Evolutionary conservation across 345 rosid genomes (phyloP), one percentile per base, ranked within the genome.

Genomic region (Eucalyptus tenuipes): DNA sequence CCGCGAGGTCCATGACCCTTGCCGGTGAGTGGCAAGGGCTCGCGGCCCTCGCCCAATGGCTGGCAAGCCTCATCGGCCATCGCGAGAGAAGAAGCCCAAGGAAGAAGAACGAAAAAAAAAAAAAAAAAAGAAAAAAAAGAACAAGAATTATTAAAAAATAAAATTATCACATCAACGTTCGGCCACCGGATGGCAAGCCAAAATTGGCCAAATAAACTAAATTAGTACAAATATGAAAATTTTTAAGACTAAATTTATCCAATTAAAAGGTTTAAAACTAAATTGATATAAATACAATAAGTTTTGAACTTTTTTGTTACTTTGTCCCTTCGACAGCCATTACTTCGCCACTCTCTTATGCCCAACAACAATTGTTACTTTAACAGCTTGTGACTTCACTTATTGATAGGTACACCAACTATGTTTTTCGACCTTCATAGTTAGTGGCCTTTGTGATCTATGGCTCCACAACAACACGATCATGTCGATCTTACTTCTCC

Each of bases 141-240:
- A 50, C 1, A 50, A 50, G 16, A 49, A 1, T 14, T 14, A 49
- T 14, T 13, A 48, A 48, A 7, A 18, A 7, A 3, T 18, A 52
- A 52, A 52, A 52, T 52, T 8, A 2, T 0, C 10, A 52, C 0
- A 0, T 52, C 1, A 18, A 0, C 10, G 0, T 20, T 18, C 0
- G 1, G 2, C 4, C 24, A 18, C 4, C 2, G 2, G 4, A 52
- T 2, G 25, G 1, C 57, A 52, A 8, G 0, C 10, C 5, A 20
- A 52, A 52, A 20, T 52, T 20, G 25, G 2, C 24, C 2, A 2
- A 52, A 52, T 52, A 52, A 3, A 18, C 10, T 18, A 1, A 52
- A 52, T 52, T 18, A 0, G 25, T 52, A 52, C 5, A 8, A 8
- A 52, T 52, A 52, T 7, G 1, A 8, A 52, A 52, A 7, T 0